Percentiles rank a stretch among this genome's conserved stretches.
Evolutionary conservation across 1,284 basidiomycete genomes (phyloP).

Genomic region (Gomphus sp.): DNA sequence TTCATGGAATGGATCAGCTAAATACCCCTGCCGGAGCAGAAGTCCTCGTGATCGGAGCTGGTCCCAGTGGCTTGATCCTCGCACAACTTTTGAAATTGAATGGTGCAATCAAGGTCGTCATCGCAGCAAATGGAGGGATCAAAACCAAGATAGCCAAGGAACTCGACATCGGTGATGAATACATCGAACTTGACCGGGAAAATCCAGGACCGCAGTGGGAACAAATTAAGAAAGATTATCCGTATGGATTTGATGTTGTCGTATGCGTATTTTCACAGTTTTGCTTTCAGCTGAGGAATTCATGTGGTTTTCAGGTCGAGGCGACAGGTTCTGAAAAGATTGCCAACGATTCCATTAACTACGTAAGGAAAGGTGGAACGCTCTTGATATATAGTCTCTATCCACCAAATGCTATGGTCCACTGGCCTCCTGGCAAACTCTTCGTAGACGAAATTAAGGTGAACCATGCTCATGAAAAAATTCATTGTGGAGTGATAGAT

Average conservation of each 20-base stretch:
- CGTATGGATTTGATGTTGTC: constrained; percentile 55
- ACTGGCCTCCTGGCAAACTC: constrained; percentile 53
- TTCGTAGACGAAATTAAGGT: constrained; percentile 52
- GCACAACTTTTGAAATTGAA: constrained; percentile 52
- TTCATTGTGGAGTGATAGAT: neutral
- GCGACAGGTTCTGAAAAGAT: constrained; percentile 52
- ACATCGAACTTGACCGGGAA: constrained; percentile 42
- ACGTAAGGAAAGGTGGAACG: constrained; percentile 45
- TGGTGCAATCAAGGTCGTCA: constrained; percentile 38
- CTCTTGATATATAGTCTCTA: constrained; percentile 53
- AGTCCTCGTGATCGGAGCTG: constrained; percentile 41
- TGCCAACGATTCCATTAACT: constrained; percentile 49
- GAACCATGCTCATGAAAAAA: constrained; percentile 6
- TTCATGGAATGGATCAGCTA: constrained; percentile 56
- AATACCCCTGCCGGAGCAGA: constrained; percentile 44
- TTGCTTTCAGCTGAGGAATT: neutral
- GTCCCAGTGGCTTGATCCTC: constrained; percentile 34
- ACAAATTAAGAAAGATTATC: constrained; percentile 47
- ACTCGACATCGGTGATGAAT: constrained; percentile 42
- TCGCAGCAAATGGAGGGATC: constrained; percentile 47
- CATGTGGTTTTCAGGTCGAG: constrained; percentile 27
- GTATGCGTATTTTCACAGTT: constrained; percentile 18
- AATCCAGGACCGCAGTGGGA: constrained; percentile 35
- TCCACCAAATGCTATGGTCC: constrained; percentile 40
- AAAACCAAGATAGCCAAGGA: constrained; percentile 52